Conservation (phyloP, 78 protist species). For the Dictyostelium intermedium region DNA sequence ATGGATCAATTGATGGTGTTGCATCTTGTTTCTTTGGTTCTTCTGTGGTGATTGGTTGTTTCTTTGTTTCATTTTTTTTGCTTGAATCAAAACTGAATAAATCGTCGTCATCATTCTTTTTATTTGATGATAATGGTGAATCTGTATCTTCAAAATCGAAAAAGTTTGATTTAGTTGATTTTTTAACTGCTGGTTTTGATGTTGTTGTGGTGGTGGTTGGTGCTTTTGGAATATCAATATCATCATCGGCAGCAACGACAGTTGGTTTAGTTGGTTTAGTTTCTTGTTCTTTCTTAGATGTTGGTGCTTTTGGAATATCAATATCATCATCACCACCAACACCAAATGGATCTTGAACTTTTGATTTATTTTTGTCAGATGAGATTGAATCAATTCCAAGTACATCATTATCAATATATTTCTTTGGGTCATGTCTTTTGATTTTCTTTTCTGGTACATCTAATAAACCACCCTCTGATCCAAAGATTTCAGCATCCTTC, state of each 20-base stretch:
- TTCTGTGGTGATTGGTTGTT: neutral
- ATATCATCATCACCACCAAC: neutral
- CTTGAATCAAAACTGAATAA: slow-evolving; percentile 1
- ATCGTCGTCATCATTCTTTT: neutral
- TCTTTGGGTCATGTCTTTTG: slow-evolving; percentile 59
- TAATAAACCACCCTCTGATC: slow-evolving; percentile 37
- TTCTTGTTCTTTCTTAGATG: neutral
- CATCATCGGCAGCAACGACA: neutral
- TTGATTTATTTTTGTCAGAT: neutral
- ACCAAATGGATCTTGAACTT: slow-evolving; percentile 31
- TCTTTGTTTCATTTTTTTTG: neutral
- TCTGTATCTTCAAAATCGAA: slow-evolving; percentile 29
- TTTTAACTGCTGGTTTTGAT: neutral
- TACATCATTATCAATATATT: slow-evolving; percentile 29
- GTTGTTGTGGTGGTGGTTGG: neutral
- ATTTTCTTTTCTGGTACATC: slow-evolving; percentile 26
- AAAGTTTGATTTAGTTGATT: slow-evolving; percentile 8
- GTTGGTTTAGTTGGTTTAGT: neutral
- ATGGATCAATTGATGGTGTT: neutral
- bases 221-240: neutral
- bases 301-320: slow-evolving; percentile 2
- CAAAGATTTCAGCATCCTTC: slow-evolving; percentile 35
- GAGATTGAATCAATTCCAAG: slow-evolving; percentile 33
- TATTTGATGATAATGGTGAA: neutral
- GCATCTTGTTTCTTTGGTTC: neutral